Base-by-base conservation (phyloP, 441 rosid genomes). In the Hura crepitans region DNA sequence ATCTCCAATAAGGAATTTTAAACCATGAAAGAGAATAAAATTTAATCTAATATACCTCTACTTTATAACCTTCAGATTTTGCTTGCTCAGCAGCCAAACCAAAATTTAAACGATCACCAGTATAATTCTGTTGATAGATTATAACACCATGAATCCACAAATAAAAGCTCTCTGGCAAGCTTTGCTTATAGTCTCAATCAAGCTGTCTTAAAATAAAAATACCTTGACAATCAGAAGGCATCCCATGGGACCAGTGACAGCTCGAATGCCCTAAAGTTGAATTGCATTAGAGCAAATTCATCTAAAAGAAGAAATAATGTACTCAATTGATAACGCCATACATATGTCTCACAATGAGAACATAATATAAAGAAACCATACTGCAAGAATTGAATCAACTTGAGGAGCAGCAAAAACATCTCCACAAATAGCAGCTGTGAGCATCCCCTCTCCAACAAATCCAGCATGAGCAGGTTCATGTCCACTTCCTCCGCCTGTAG, bases 61-160 rank as follows among this genome's bases (percentile, higher is more conserved):
- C 83, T 83, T 90, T 85, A 76, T 84, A 95, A 74, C 97, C 99
- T 81, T 95, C 99, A 73, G 97, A 85, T 83, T 91, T 92, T 72
- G 99, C 99, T 89, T 89, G 96, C 85, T 95, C 99, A 62, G 97
- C 99, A 63, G 99, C 99, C 85, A 95, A 77, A 78, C 99, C 99
- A 77, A 95, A 95, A 90, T 92, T 90, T 75, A 92, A 77, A 39
- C 99, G 93, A 75, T 95, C 99, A 70, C 97, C 97, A 0, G 99
- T 95, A 76, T 95, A 95, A 72, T 95, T 95, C 99, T 95, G 86
- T 60, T 70, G 68, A 82, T 30, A 82, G 50, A 75, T 62, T 46
- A 80, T 6, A 66, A 11, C 66, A 72, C 45, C 37, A 73, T 57
- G 47, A 82, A 76, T 70, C 39, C 51, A 65, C 11, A 73, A 61